phyloP scores from a whole-genome alignment of 768 basidiomycete species.

The Pleurotus pulmonarius region DNA sequence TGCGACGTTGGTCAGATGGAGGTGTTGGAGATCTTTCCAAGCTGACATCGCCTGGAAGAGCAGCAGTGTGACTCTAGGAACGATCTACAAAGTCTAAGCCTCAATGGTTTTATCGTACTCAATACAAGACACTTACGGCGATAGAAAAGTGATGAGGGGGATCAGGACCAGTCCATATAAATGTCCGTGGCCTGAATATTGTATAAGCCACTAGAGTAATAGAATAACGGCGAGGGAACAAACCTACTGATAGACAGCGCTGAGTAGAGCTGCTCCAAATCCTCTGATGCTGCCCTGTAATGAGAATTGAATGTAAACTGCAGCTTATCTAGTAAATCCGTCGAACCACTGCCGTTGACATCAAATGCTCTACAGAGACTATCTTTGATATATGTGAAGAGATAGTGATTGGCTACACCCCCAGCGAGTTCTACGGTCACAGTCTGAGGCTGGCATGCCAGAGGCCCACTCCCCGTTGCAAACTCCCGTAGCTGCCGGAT shows the following conservation, averaged over 20 bases:
- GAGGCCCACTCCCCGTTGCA: neutral
- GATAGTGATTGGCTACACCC: neutral
- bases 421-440: constrained; percentile 4
- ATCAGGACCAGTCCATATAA: constrained; percentile 59
- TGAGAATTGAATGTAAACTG: constrained; percentile 38
- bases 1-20: constrained; percentile 43
- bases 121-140: constrained; percentile 39
- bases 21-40: constrained; percentile 41
- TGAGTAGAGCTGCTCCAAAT: constrained; percentile 23
- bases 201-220: neutral
- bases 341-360: constrained; percentile 1
- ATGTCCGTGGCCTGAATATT: constrained; percentile 35
- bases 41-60: constrained; percentile 36
- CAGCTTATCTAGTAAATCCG: constrained; percentile 21
- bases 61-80: constrained; percentile 31
- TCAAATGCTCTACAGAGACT: neutral
- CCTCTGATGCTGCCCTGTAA: constrained; percentile 17
- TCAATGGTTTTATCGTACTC: neutral
- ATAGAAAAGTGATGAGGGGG: constrained; percentile 60
- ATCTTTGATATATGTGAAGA: constrained; percentile 16
- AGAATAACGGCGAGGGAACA: constrained; percentile 11
- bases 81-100: constrained; percentile 29
- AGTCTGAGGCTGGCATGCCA: constrained; percentile 12
- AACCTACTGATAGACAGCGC: constrained; percentile 33
- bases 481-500: constrained; percentile 15